Conservation (phyloP, 139 green algal species). For the Coccomyxa sp. region DNA sequence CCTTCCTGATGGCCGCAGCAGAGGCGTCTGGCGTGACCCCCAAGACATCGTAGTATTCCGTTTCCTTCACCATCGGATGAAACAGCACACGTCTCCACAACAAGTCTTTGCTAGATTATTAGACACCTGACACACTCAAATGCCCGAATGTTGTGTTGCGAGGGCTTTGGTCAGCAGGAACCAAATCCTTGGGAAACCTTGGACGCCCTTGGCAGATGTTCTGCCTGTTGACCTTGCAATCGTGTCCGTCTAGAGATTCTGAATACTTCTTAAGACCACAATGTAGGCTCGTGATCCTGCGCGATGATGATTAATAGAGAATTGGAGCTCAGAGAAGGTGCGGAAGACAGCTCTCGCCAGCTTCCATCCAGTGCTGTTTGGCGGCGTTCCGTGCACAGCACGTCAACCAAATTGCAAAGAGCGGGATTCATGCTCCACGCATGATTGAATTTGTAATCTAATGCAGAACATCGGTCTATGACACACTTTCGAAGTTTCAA, state of each 20-base stretch:
- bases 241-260: neutral
- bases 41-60: conserved; percentile 57
- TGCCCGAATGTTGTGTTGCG: neutral
- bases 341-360: too few relatives aligned
- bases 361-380: too few relatives aligned
- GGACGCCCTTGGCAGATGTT: neutral
- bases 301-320: too few relatives aligned
- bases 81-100: neutral
- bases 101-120: neutral
- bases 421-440: too few relatives aligned
- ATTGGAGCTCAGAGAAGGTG: too few relatives aligned
- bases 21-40: conserved; percentile 57
- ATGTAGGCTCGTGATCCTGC: too few relatives aligned
- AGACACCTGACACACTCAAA: neutral
- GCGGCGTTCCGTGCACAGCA: too few relatives aligned
- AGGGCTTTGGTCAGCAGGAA: neutral
- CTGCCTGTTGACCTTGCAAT: neutral
- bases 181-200: neutral
- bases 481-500: too few relatives aligned
- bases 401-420: too few relatives aligned
- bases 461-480: too few relatives aligned
- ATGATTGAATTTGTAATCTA: too few relatives aligned
- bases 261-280: too few relatives aligned
- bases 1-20: conserved; percentile 71
- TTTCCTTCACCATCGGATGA: conserved; percentile 35